Conservation (phyloP, 768 basidiomycete species). For the Rhodotorula graminis region DNA sequence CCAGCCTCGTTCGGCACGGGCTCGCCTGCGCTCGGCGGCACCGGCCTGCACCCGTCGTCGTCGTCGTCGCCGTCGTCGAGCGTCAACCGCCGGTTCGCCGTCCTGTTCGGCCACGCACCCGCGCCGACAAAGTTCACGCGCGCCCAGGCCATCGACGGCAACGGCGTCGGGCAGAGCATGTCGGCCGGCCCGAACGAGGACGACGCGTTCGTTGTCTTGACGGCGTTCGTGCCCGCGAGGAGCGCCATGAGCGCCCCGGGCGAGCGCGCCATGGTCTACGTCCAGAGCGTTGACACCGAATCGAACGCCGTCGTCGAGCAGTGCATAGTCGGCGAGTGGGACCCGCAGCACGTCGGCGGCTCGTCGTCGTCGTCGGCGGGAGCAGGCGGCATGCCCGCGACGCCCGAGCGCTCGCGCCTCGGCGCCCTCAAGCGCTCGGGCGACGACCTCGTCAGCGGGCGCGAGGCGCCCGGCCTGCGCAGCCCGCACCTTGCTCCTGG, state of each 20-base stretch:
- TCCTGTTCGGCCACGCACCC: constrained; percentile 14
- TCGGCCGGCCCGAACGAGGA: constrained; percentile 19
- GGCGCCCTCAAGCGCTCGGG: constrained; percentile 20
- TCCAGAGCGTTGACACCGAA: constrained; percentile 20
- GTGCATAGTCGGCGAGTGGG: constrained; percentile 34
- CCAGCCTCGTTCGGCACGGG: constrained; percentile 15
- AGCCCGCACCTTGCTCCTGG: constrained; percentile 6
- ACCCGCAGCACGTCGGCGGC: neutral
- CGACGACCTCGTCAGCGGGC: constrained; percentile 16
- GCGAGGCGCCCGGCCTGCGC: constrained; percentile 14
- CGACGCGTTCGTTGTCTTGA: constrained; percentile 37
- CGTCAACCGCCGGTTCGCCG: constrained; percentile 18
- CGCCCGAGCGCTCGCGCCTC: constrained; percentile 6
- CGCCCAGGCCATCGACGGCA: constrained; percentile 34
- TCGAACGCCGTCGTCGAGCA: constrained; percentile 6
- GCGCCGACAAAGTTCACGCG: constrained; percentile 27
- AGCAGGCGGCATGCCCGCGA: neutral
- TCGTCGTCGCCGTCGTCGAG: no score
- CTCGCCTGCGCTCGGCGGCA: neutral
- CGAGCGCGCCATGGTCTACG: constrained; percentile 22
- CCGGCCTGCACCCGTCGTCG: neutral
- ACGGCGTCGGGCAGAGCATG: constrained; percentile 36
- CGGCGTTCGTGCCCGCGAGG: constrained; percentile 29
- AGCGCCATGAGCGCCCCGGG: constrained; percentile 9
- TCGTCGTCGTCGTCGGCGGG: neutral